These are phyloP conservation scores for Nicotiana tomentosiformis DNA, from an alignment of 257 asterid genomes.

Conservation along the genomic window DNA sequence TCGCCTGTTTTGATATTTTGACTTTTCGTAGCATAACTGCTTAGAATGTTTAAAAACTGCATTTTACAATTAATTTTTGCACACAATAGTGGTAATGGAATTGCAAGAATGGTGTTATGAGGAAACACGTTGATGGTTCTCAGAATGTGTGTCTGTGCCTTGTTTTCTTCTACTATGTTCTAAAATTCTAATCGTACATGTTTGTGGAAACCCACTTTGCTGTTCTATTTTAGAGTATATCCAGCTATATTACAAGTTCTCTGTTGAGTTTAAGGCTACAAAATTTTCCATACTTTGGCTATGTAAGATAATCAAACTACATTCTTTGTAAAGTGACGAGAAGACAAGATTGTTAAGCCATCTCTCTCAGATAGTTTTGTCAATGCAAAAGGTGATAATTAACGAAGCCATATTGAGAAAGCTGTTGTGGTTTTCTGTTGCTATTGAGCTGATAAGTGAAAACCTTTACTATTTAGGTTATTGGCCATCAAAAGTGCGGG, in stretches of 20 bases:
- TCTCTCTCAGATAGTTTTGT: conserved; percentile 2
- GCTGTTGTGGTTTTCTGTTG: not conserved
- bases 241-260: not conserved
- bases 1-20: not conserved
- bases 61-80: not conserved
- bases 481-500: conserved; percentile 84
- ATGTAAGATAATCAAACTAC: not conserved
- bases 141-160: not conserved
- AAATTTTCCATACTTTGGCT: not conserved
- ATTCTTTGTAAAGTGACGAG: not conserved
- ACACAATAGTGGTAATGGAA: not conserved
- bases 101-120: not conserved
- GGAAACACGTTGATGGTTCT: conserved; percentile 1
- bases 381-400: not conserved
- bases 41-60: not conserved
- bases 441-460: not conserved
- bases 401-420: not conserved
- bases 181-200: not conserved
- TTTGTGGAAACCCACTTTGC: not conserved
- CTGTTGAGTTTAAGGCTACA: not conserved
- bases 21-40: not conserved
- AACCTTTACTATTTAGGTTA: conserved; percentile 45
- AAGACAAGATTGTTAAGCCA: not conserved
- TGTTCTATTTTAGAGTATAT: not conserved
- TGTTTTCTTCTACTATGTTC: not conserved